Base-by-base conservation (phyloP, 371 early-diverging fungal genomes). In the Quaeritorhiza haematococci region DNA sequence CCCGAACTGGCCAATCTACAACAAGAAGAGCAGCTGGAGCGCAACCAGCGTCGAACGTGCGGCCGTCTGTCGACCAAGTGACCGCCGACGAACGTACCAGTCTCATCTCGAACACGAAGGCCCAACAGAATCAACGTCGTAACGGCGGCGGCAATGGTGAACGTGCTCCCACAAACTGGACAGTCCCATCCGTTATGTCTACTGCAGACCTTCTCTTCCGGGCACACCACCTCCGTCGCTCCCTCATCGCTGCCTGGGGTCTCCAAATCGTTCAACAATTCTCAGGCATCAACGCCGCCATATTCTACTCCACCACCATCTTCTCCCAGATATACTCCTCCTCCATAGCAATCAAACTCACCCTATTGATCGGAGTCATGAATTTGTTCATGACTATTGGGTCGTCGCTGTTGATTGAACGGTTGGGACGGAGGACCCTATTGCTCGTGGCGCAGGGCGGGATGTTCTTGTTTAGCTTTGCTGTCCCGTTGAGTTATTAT, bases 201-300 rank as follows among this genome's bases (percentile, higher is more conserved):
- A n/a, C n/a, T n/a, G n/a, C n/a, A n/a, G n/a, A n/a, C n/a, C n/a
- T n/a, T n/a, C n/a, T n/a, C n/a, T 57, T 79, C 30, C 35, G 26
- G 33, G 50, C 53, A 3, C 19, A 32, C 3, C 32, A 52, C 5
- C 61, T 74, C 27, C 52, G 63, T 33, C 56, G 50, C 53, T 68
- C 73, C 19, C 33, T 75, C 23, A 24, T 66, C 19, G 54, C 64
- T 26, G 68, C 68, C 19, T 35, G 75, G 32, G 55, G 61, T 4
- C 61, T 82, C n/a, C 85, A 86, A 50, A 69, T 92, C 42, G 75
- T 86, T 19, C 94, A 93, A 62, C 93, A 94, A 65, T 73, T 89
- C 8, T 82, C 85, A 30, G 93, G 92, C 33, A 89, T 96, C 76
- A 92, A 92, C 61, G 91, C 85, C 2, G 90, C 93, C 17, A 87